Conservation (phyloP, 208 protist species). For the Trypanosoma avium region DNA sequence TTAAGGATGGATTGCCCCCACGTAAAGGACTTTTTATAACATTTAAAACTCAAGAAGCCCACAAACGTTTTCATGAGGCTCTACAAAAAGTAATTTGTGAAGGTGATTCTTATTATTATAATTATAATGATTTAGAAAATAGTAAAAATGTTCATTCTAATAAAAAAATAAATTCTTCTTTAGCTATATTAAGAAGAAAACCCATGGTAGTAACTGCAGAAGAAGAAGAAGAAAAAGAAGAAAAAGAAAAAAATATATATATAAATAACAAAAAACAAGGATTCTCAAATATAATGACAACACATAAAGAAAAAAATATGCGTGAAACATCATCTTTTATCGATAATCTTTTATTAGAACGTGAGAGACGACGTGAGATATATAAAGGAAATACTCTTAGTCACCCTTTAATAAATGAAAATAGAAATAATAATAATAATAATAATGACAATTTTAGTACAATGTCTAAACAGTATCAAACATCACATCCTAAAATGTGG, state of each 20-base stretch:
- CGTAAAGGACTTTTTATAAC: conserved; percentile 23
- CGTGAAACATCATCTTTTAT: conserved; percentile 1
- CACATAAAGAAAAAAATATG: not conserved
- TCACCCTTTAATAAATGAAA: not conserved
- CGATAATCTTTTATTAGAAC: conserved; percentile 20
- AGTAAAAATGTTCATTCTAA: not conserved
- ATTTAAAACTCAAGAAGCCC: not conserved
- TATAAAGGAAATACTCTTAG: conserved; percentile 2
- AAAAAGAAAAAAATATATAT: not conserved
- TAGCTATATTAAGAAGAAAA: no score
- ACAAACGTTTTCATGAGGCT: conserved; percentile 10
- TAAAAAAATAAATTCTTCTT: no score
- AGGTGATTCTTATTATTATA: not conserved
- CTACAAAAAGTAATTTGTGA: not conserved
- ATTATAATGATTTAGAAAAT: not conserved
- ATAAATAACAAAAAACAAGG: not conserved
- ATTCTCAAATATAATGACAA: not conserved
- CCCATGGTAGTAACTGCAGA: no score
- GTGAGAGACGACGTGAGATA: conserved; percentile 13
- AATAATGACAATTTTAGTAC: not conserved
- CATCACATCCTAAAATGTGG: conserved; percentile 2
- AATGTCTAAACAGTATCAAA: conserved; percentile 6
- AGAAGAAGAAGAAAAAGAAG: not conserved
- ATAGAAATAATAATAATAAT: no score
- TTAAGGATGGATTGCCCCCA: conserved; percentile 19